These are phyloP conservation scores for Calocybe indica DNA, from an alignment of 768 basidiomycete genomes.

Conservation along the genomic window DNA sequence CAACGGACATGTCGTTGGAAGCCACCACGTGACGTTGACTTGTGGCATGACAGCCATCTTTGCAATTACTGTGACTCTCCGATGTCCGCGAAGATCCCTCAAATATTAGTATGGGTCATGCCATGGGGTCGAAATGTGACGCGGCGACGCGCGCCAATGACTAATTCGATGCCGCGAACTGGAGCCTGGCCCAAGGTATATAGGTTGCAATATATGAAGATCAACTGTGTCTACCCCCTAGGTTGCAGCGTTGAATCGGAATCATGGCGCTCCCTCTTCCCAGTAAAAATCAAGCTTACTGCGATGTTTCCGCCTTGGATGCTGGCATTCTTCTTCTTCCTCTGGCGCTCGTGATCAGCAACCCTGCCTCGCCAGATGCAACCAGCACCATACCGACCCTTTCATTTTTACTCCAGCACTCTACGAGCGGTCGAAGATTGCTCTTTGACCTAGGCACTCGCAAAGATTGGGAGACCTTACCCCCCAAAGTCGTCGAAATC, in stretches of 20 bases:
- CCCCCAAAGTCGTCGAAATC: slow-evolving; percentile 22
- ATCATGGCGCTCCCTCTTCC: slow-evolving; percentile 33
- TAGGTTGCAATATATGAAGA: no score
- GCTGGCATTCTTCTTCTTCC: slow-evolving; percentile 38
- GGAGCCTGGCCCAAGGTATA: no score
- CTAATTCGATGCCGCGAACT: no score
- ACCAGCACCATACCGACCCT: slow-evolving; percentile 35
- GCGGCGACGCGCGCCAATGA: no score
- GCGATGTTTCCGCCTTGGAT: slow-evolving; percentile 50
- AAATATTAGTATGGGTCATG: no score
- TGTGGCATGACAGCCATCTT: no score
- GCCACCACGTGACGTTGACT: no score
- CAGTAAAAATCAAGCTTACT: slow-evolving; percentile 38
- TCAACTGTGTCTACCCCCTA: neutral
- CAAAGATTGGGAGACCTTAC: slow-evolving; percentile 36
- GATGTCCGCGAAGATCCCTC: no score
- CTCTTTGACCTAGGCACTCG: slow-evolving; percentile 56
- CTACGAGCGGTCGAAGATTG: slow-evolving; percentile 27
- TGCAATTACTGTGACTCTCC: no score
- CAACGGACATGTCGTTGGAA: no score
- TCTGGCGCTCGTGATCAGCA: slow-evolving; percentile 30
- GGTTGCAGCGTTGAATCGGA: neutral
- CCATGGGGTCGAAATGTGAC: no score
- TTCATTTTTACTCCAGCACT: slow-evolving; percentile 48
- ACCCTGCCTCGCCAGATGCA: slow-evolving; percentile 18